Base-by-base conservation (phyloP, 1,139 yeast genomes). In the Scheffersomyces insectosa region DNA sequence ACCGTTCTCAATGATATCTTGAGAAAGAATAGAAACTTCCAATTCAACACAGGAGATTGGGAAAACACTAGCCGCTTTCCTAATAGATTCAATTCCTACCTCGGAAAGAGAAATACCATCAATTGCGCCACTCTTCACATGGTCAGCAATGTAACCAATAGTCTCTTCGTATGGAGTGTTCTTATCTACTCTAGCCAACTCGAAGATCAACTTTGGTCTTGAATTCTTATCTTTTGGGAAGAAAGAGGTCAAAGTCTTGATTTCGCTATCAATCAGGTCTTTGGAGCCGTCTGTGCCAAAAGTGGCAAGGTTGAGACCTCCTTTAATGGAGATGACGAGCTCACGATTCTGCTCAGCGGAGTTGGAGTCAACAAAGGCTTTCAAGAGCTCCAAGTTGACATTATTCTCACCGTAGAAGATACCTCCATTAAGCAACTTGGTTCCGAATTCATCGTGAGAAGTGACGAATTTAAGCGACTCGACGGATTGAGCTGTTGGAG, bases 31-130 rank as follows among this genome's bases (percentile, higher is more conserved):
- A 2, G 95, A 86, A 46, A 83, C 73, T 64, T 89, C 96, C 40
- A 85, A 73, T 63, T 89, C 97, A 41, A 85, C 88, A 52, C 80
- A 80, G 2, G 80, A 73, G 45, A 88, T 74, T 31, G 84, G 83
- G 29, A 63, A 63, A 12, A 68, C 71, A 4, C 49, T 37, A 25
- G 73, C 65, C 2, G 93, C 90, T 48, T 77, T 75, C 20, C 65
- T 62, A 46, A 89, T 77, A 7, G 89, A 76, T 0, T 70, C 71
- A 6, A 79, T 82, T 31, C 79, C 72, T 23, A 83, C 88, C 62
- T 89, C 96, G 40, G 89, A 81, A 40, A 89, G 66, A 0, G 88
- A 83, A 44, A 85, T 75, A 10, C 86, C 89, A 43, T 80, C 83
- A 50, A 88, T 72, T 30, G 64, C 68, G 13, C 89, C 89, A 9